phyloP scores from a whole-genome alignment of 2,329 filamentous ascomycete species.

The Annulohypoxylon truncatum region DNA sequence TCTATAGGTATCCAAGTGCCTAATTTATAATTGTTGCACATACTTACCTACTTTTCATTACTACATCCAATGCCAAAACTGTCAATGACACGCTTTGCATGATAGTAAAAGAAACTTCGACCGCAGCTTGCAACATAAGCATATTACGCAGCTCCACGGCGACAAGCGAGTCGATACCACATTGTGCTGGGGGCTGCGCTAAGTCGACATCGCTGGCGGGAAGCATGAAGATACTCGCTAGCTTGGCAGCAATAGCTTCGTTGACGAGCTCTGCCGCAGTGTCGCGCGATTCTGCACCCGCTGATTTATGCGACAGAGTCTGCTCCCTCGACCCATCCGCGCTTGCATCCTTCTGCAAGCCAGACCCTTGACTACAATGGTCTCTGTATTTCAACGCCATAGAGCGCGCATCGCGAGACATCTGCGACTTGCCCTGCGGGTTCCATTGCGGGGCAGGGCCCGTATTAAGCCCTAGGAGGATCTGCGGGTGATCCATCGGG shows the following conservation, averaged over 20 bases:
- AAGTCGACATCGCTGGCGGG: neutral
- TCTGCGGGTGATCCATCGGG: neutral
- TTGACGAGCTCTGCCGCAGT: neutral
- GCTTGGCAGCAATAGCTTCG: neutral
- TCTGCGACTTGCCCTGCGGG: neutral
- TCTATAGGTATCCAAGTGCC: too few relatives aligned
- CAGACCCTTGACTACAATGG: too few relatives aligned
- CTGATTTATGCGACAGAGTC: neutral
- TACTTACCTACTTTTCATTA: too few relatives aligned
- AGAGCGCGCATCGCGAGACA: neutral
- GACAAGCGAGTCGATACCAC: conserved; percentile 24
- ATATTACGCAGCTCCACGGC: conserved; percentile 30
- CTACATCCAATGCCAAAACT: too few relatives aligned
- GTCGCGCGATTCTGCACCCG: neutral
- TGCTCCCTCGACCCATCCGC: neutral
- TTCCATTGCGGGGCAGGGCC: neutral
- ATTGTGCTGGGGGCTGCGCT: neutral
- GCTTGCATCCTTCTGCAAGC: too few relatives aligned
- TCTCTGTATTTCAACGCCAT: neutral
- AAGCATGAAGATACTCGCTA: neutral
- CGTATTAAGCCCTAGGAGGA: neutral
- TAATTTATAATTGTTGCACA: too few relatives aligned
- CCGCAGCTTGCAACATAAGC: neutral
- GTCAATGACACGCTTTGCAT: too few relatives aligned
- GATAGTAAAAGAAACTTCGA: neutral